Percentiles rank a stretch among this genome's conserved stretches.
phyloP scores from a whole-genome alignment of 2,329 filamentous ascomycete species.

The Arthrocladium fulminans region DNA sequence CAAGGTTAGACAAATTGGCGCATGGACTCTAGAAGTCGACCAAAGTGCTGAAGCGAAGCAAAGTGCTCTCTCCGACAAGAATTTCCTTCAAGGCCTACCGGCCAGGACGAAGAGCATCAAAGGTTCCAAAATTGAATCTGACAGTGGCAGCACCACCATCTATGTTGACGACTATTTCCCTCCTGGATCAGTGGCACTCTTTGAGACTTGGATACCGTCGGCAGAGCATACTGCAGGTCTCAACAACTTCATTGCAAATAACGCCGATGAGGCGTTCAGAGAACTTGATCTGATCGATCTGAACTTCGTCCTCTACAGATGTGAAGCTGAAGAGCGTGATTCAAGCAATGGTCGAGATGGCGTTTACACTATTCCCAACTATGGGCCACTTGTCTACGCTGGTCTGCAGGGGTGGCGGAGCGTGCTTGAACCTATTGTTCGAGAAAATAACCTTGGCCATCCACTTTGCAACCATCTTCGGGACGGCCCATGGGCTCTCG shows the following conservation, averaged over 20 bases:
- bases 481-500: constrained; percentile 82
- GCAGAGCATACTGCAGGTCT: constrained; percentile 76
- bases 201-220: constrained; percentile 90
- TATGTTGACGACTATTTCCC: constrained; percentile 75
- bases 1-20: constrained; percentile 74
- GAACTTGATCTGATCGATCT: constrained; percentile 70
- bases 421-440: constrained; percentile 71
- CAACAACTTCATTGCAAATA: constrained; percentile 77
- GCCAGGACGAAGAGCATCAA: constrained; percentile 67
- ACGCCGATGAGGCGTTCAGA: constrained; percentile 67
- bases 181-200: constrained; percentile 86
- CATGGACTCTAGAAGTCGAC: constrained; percentile 88
- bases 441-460: constrained; percentile 83
- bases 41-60: constrained; percentile 60
- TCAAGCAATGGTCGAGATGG: constrained; percentile 71
- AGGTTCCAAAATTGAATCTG: constrained; percentile 63
- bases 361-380: constrained; percentile 75
- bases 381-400: constrained; percentile 82
- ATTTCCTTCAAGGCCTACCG: constrained; percentile 70
- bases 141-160: constrained; percentile 67
- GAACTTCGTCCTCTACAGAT: constrained; percentile 85
- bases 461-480: constrained; percentile 88
- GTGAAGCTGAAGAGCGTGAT: constrained; percentile 79
- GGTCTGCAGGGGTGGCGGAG: constrained; percentile 99
- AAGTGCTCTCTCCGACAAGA: constrained; percentile 58